A percentile compares a stretch with the other conserved stretches of the same genome.
Conservation (phyloP, 805 yeast genomes). For the Ogataea chonburiensis region DNA sequence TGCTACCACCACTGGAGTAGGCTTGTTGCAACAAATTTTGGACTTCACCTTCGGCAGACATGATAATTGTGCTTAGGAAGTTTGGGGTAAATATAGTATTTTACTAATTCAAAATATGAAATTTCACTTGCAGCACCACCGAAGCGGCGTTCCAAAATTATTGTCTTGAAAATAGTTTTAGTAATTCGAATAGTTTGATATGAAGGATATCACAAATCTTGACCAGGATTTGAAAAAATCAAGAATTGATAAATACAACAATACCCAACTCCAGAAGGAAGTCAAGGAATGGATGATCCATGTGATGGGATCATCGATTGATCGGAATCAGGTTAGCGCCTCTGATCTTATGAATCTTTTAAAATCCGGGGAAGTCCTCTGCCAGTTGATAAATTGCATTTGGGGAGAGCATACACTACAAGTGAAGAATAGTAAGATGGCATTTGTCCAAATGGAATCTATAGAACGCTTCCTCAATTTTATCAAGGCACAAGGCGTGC, state of each 20-base stretch:
- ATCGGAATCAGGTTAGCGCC: constrained; percentile 21
- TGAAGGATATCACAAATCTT: constrained; percentile 43
- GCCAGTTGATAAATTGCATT: constrained; percentile 44
- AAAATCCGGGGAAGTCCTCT: constrained; percentile 61
- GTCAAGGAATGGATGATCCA: constrained; percentile 54
- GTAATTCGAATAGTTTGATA: background rate
- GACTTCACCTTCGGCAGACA: constrained; percentile 25
- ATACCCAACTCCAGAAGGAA: constrained; percentile 30
- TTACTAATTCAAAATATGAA: constrained; percentile 2
- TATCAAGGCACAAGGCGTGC: constrained; percentile 64
- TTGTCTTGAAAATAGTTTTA: too few relatives aligned
- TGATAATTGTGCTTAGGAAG: constrained; percentile 2
- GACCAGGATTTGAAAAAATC: constrained; percentile 59
- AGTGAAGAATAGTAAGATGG: constrained; percentile 65
- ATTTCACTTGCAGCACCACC: constrained; percentile 10
- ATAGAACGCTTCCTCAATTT: constrained; percentile 67
- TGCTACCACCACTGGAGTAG: constrained; percentile 9
- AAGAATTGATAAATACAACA: constrained; percentile 52
- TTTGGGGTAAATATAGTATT: background rate
- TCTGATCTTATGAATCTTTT: constrained; percentile 53
- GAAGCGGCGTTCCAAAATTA: too few relatives aligned
- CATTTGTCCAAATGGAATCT: constrained; percentile 84
- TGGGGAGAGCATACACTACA: constrained; percentile 39
- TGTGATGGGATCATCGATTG: constrained; percentile 30
- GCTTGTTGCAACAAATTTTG: constrained; percentile 23